Conservation (phyloP, 352 stramenopile genomes). For the Phytophthora crassamura region DNA sequence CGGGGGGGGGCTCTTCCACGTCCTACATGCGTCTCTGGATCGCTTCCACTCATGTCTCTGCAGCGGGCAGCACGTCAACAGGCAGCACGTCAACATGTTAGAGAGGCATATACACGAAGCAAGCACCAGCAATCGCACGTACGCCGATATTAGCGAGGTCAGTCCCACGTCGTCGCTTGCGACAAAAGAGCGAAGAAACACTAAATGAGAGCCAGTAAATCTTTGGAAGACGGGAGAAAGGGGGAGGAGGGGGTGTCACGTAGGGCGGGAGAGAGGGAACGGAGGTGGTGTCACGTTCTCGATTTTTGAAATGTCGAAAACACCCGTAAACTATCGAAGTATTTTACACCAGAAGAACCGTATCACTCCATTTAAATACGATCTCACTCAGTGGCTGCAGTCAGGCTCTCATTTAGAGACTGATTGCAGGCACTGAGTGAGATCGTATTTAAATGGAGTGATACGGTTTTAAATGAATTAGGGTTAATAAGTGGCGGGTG, state of each 20-base stretch:
- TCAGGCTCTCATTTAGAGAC: too few species aligned
- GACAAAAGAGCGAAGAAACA: background rate
- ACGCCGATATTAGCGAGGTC: too few species aligned
- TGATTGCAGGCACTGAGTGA: too few species aligned
- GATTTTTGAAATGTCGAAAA: too few species aligned
- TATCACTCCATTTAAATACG: background rate
- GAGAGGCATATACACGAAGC: too few species aligned
- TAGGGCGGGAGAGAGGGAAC: too few species aligned
- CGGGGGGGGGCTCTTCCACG: background rate
- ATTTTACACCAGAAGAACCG: background rate
- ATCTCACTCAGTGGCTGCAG: constrained; percentile 2
- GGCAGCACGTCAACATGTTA: too few species aligned
- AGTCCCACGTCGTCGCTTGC: background rate
- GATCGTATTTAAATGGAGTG: too few species aligned
- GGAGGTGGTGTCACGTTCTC: too few species aligned
- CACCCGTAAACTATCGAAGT: constrained; percentile 4
- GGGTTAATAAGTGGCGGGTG: too few species aligned
- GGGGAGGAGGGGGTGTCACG: constrained; percentile 3
- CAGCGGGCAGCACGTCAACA: background rate
- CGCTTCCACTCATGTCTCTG: constrained; percentile 4
- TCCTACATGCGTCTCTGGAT: constrained; percentile 4
- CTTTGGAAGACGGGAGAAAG: background rate
- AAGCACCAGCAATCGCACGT: too few species aligned
- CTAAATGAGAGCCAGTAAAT: background rate
- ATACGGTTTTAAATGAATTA: too few species aligned